A percentile compares a stretch with the other conserved stretches of the same genome.
Conservation (phyloP, 768 basidiomycete genomes). For the Gyrodon lividus region DNA sequence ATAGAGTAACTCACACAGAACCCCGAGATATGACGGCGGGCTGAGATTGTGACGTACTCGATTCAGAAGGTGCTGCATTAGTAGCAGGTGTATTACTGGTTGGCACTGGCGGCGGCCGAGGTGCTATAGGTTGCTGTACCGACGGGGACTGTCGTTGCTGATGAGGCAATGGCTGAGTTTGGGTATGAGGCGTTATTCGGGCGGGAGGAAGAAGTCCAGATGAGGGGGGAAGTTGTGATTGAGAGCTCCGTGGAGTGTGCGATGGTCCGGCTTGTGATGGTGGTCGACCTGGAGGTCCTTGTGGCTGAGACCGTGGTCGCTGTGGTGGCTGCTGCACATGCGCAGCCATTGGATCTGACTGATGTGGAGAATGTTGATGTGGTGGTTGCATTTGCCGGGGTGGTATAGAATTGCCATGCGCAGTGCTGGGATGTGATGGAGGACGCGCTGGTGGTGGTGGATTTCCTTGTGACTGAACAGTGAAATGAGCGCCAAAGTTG, state of each 20-base stretch:
- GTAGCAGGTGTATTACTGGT: conserved; percentile 22
- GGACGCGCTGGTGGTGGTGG: conserved; percentile 42
- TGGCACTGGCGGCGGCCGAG: conserved; percentile 34
- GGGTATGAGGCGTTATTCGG: conserved; percentile 36
- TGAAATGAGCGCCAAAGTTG: conserved; percentile 34
- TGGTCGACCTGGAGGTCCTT: conserved; percentile 46
- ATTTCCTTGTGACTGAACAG: conserved; percentile 37
- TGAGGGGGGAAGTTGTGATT: conserved; percentile 35
- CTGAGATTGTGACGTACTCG: conserved; percentile 33
- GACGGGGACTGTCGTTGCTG: conserved; percentile 34
- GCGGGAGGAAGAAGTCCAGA: conserved; percentile 24
- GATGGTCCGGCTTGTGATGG: conserved; percentile 49
- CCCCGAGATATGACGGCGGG: conserved; percentile 26
- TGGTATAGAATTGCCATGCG: conserved; percentile 30
- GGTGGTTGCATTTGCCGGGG: conserved; percentile 35
- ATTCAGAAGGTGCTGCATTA: conserved; percentile 26
- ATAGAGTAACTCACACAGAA: conserved; percentile 30
- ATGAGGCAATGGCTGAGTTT: conserved; percentile 33
- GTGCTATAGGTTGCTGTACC: conserved; percentile 37
- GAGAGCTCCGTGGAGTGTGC: conserved; percentile 45
- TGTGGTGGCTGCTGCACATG: conserved; percentile 41
- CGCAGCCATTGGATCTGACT: conserved; percentile 43
- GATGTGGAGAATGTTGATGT: conserved; percentile 47
- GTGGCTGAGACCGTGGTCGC: conserved; percentile 63
- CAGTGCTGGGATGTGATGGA: conserved; percentile 40